These are phyloP conservation scores for Dictyostelium firmibasis DNA, from an alignment of 78 protist species.

Conservation along the genomic window DNA sequence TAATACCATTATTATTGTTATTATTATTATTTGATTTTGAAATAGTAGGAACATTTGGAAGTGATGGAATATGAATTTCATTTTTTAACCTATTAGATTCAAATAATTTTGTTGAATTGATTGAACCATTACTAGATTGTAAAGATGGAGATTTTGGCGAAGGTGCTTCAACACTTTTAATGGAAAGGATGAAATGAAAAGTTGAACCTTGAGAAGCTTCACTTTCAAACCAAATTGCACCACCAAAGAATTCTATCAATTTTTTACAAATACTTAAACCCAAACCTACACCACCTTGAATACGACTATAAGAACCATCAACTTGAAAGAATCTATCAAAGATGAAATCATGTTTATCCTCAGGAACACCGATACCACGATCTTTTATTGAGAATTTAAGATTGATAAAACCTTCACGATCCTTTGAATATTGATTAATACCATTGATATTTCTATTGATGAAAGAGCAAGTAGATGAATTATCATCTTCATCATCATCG, in stretches of 20 bases:
- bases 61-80: constrained; percentile 8
- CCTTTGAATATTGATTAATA: background rate
- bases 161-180: constrained; percentile 2
- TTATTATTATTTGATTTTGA: background rate
- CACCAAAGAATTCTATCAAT: constrained; percentile 19
- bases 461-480: background rate
- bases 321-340: constrained; percentile 67
- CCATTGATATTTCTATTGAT: background rate
- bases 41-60: background rate
- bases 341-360: constrained; percentile 11
- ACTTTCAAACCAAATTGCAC: constrained; percentile 62
- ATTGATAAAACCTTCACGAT: background rate
- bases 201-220: constrained; percentile 49
- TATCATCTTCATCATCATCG: background rate
- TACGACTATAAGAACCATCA: constrained; percentile 28
- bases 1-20: background rate
- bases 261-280: constrained; percentile 52
- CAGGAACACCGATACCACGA: constrained; percentile 70
- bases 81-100: background rate
- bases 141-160: background rate
- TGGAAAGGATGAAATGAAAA: constrained; percentile 27
- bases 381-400: constrained; percentile 36
- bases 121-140: background rate
- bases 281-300: constrained; percentile 67
- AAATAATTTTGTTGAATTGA: background rate